Evolutionary conservation across 2,329 filamentous ascomycete genomes (phyloP), one percentile per base, ranked within the genome.

Genomic region (Rutstroemia sp.): DNA sequence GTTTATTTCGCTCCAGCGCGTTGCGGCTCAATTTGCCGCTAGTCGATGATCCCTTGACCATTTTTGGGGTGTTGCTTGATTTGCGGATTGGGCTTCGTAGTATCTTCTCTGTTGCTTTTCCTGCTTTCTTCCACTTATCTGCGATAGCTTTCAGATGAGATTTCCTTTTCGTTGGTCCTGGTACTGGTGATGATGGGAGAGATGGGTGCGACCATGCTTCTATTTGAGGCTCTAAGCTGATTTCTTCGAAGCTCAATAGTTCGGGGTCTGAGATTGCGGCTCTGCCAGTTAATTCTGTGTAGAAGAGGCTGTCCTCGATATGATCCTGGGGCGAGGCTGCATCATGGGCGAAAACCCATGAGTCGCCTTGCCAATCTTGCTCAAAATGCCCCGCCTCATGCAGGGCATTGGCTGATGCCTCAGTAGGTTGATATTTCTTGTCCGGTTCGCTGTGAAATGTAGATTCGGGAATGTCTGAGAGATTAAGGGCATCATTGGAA

Each of bases 381-480:
- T 57, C 52, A 42, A 51, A 36, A 42, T 50, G 23, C 27, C 57
- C 61, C 25, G 39, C 40, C 52, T 63, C 55, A 47, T 63, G 57
- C 21, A 58, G 36, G n/a, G 59, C 64, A 46, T 46, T 58, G 30
- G 58, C 48, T 17, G 62, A 61, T 25, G 57, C 59, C 42, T 57
- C 56, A 27, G 52, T 59, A 39, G 59, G 60, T 34, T 60, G 34
- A 51, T 47, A 60, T 23, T 63, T 56, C 71, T 67, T 78, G 74
- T 62, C 76, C 73, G 61, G 78, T 70, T 60, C 78, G 74, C 64
- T 76, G 70, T 56, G 74, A 73, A 64, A 73, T 73, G 64, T 73
- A 71, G 73, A 72, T 61, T 78, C 75, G 69, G 75, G 75, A n/a
- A 42, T 42, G 39, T 42, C 39, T n/a, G 39, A 42, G 30, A 34